Evolutionary conservation across 2,329 filamentous ascomycete species (phyloP), one percentile per base, ranked within the genome.

Genomic region (Penicillium sp.): DNA sequence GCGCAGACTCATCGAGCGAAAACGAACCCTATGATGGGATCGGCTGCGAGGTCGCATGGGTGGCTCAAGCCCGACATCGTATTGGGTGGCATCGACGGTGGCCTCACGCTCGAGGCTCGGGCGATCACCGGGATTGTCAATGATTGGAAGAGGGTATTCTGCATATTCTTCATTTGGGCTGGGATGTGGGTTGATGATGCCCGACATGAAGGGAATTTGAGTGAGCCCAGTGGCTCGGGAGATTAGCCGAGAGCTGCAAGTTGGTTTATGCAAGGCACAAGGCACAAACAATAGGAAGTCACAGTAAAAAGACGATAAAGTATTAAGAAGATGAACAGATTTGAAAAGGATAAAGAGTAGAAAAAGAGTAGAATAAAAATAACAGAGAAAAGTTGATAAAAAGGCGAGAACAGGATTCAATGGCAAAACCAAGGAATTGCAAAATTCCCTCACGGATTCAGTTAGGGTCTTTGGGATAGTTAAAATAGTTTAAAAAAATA

Each of bases 141-240:
- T 40, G 27, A 46, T 27, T 21, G 55, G 59, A 16, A 66, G 57
- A 45, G 63, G 60, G n/a, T 54, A 61, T 57, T 67, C 65, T 38
- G 48, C 52, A 19, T 62, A 62, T 53, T 67, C 64, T 60, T 67
- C 65, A 57, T 48, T 62, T 11, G 65, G 65, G 33, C 60, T 67
- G 11, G 65, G 64, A 44, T 62, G 62, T 25, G 65, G 65, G 16
- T 57, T 55, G 40, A 34, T 46, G 27, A 63, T 61, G 41, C 53
- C 54, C 57, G 63, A 64, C 61, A 64, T 65, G 47, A 59, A 47
- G 36, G 41, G 9, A 15, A 33, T 11, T 48, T 47, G 36, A 21
- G 44, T 47, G 53, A 56, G 48, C 46, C 47, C 25, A 33, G 36
- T 48, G 29, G 45, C 31, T 27, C 23, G 43, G 36, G 36, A 44